These are phyloP conservation scores for Achlya hypogyna DNA, from an alignment of 352 stramenopile genomes.

Conservation along the genomic window DNA sequence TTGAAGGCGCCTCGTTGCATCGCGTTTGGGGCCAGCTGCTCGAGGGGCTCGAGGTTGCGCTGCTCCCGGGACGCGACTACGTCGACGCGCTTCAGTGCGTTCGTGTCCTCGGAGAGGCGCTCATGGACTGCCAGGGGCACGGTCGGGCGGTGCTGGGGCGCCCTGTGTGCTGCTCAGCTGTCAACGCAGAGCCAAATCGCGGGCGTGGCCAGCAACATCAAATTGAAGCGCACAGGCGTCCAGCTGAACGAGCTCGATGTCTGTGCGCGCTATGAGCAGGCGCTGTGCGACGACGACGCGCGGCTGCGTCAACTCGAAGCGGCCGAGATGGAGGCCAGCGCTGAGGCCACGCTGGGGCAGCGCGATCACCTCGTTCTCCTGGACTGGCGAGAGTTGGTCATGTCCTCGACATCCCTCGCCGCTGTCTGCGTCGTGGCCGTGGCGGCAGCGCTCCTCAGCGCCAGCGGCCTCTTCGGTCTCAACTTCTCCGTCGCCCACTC, in stretches of 20 bases:
- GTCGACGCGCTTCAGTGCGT: not conserved
- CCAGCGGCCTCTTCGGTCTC: slow-evolving; percentile 45
- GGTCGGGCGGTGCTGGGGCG: not conserved
- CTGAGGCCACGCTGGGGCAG: not conserved
- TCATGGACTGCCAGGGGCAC: not conserved
- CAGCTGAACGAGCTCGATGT: slow-evolving; percentile 5
- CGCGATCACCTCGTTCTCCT: not conserved
- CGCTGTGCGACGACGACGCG: not conserved
- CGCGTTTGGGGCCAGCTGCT: slow-evolving; percentile 5
- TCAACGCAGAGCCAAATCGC: not conserved
- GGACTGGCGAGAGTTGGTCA: not conserved
- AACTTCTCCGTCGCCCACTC: slow-evolving; percentile 45
- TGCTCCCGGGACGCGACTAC: slow-evolving; percentile 1
- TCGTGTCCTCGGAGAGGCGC: not conserved
- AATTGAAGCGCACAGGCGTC: slow-evolving; percentile 12
- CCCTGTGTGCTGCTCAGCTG: not conserved
- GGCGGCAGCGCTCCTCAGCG: slow-evolving; percentile 37
- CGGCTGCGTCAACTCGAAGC: not conserved
- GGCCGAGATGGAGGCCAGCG: not conserved
- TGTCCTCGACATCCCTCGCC: no score
- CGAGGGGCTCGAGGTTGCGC: not conserved
- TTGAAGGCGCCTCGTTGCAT: not conserved
- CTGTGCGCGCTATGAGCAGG: not conserved
- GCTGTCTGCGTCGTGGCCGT: slow-evolving; percentile 31
- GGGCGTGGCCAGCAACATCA: slow-evolving; percentile 2